Evolutionary conservation across 2,329 filamentous ascomycete genomes (phyloP).

Genomic region (Sclerotiophoma versabilis): DNA sequence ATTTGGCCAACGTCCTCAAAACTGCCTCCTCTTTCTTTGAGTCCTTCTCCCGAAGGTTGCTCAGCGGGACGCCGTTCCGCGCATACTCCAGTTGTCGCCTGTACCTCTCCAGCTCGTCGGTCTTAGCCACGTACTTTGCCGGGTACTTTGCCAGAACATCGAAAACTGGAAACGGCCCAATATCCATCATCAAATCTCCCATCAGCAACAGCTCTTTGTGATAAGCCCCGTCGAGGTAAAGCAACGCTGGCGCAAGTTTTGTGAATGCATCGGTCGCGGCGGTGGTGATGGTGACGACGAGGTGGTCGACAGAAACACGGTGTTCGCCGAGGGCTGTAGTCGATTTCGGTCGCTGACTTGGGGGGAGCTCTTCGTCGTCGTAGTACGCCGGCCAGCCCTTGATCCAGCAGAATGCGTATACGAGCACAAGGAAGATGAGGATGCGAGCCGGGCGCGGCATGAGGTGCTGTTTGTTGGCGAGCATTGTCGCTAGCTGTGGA

Average conservation of each 20-base stretch:
- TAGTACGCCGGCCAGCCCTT: conserved; percentile 43
- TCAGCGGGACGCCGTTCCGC: conserved; percentile 37
- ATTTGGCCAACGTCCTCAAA: conserved; percentile 43
- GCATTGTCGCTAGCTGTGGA: conserved; percentile 30
- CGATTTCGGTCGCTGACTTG: conserved; percentile 25
- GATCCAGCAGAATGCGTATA: conserved; percentile 43
- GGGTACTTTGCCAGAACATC: conserved; percentile 48
- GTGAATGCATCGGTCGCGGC: conserved; percentile 63
- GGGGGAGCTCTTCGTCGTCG: conserved; percentile 43
- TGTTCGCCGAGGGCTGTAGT: conserved; percentile 26
- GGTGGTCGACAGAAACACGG: conserved; percentile 31
- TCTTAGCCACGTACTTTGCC: conserved; percentile 34
- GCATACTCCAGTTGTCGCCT: conserved; percentile 42
- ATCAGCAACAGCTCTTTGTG: conserved; percentile 49
- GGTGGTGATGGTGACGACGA: conserved; percentile 64
- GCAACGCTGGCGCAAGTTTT: conserved; percentile 56
- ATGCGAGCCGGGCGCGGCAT: conserved; percentile 35
- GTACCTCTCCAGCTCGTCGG: conserved; percentile 49
- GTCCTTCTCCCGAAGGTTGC: conserved; percentile 28
- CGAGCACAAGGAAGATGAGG: conserved; percentile 23
- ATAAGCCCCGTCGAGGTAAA: conserved; percentile 37
- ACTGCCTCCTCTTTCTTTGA: conserved; percentile 29
- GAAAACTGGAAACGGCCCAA: conserved; percentile 44
- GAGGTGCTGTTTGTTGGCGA: conserved; percentile 27
- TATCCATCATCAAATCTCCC: conserved; percentile 47